Evolutionary conservation across 192 early-diverging fungal species (phyloP).

Genomic region (Coemansia sp.): DNA sequence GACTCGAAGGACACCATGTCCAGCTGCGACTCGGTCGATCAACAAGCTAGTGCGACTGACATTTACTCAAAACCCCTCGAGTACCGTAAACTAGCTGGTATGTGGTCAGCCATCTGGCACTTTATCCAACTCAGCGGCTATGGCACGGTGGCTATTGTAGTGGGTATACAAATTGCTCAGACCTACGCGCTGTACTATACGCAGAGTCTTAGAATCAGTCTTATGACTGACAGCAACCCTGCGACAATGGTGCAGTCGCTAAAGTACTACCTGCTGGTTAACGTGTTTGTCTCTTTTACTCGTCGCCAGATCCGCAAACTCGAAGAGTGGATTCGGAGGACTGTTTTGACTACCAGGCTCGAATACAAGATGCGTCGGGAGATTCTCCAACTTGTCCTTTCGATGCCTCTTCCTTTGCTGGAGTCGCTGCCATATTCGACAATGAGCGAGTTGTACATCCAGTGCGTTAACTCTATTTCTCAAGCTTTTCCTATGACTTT

Average conservation of each 20-base stretch:
- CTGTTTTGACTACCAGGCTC: constrained; percentile 14
- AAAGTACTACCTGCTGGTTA: constrained; percentile 23
- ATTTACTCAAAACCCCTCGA: not conserved
- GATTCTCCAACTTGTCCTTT: not conserved
- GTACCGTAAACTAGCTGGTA: not conserved
- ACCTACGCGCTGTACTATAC: constrained; percentile 16
- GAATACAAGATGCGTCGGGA: not conserved
- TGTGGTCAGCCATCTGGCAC: constrained; percentile 6
- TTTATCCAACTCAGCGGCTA: constrained; percentile 23
- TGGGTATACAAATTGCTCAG: constrained; percentile 7
- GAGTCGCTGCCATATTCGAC: constrained; percentile 9
- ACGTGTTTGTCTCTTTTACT: constrained; percentile 15
- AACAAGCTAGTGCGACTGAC: not conserved
- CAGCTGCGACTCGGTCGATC: not conserved
- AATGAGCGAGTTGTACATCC: not conserved
- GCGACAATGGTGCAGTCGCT: constrained; percentile 29
- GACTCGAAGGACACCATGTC: not conserved
- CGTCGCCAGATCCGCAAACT: constrained; percentile 5
- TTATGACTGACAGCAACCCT: constrained; percentile 35
- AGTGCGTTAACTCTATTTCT: no score
- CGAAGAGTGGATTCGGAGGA: constrained; percentile 4
- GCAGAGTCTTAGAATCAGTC: constrained; percentile 17
- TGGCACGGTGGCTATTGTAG: constrained; percentile 9
- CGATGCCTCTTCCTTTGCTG: constrained; percentile 12
- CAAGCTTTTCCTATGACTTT: not conserved